Conservation (phyloP, 2,329 filamentous ascomycete genomes). For the Zalaria sp. region DNA sequence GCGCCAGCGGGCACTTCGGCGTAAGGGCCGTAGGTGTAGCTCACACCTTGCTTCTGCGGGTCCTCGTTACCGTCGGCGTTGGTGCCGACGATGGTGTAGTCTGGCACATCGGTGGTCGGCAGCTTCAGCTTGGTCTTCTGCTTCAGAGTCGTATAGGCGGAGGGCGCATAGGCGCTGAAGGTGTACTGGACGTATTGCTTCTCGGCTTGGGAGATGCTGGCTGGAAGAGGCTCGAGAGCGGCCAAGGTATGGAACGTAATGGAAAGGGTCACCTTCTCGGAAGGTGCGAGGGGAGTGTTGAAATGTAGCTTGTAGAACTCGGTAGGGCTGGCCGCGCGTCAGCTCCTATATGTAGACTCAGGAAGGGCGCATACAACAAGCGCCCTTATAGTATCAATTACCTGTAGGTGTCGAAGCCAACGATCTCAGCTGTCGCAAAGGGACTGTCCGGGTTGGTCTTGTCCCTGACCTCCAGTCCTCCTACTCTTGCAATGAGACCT, state of each 20-base stretch:
- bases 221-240: slow-evolving; percentile 67
- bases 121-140: slow-evolving; percentile 98
- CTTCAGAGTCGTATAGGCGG: slow-evolving; percentile 72
- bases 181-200: slow-evolving; percentile 76
- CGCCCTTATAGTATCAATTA: slow-evolving; percentile 10
- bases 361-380: too few relatives aligned
- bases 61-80: slow-evolving; percentile 48
- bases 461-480: slow-evolving; percentile 81
- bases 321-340: slow-evolving; percentile 17
- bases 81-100: slow-evolving; percentile 55
- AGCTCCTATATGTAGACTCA: background rate
- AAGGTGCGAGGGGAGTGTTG: slow-evolving; percentile 59
- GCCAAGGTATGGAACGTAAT: slow-evolving; percentile 75
- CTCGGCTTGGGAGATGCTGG: slow-evolving; percentile 67
- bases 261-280: slow-evolving; percentile 68
- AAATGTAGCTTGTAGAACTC: slow-evolving; percentile 78
- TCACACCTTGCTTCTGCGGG: slow-evolving; percentile 71
- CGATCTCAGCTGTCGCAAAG: slow-evolving; percentile 51
- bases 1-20: slow-evolving; percentile 68
- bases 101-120: slow-evolving; percentile 60
- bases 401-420: slow-evolving; percentile 45
- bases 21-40: slow-evolving; percentile 84
- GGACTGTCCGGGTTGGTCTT: slow-evolving; percentile 61
- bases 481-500: slow-evolving; percentile 60
- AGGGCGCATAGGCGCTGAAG: slow-evolving; percentile 74